phyloP scores from a whole-genome alignment of 371 early-diverging fungal species.

The Phascolomyces articulosus region DNA sequence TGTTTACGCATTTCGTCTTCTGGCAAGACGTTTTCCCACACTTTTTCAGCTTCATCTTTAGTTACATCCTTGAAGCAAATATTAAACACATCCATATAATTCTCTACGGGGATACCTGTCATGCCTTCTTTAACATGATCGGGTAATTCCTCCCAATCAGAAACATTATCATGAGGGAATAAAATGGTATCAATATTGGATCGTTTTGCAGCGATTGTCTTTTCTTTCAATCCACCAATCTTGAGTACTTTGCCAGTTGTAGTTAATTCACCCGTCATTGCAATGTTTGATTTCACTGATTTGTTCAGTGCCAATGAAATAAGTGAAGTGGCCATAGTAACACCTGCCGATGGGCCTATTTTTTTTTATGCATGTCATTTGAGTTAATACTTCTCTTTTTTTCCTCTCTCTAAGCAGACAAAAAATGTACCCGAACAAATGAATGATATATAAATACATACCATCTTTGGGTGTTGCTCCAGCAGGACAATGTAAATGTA shows the following conservation, averaged over 20 bases:
- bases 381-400: background rate
- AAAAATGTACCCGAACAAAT: no score
- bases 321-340: slow-evolving; percentile 95
- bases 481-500: slow-evolving; percentile 97
- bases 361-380: no score
- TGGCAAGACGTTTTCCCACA: slow-evolving; percentile 35
- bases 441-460: no score
- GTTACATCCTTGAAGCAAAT: slow-evolving; percentile 47
- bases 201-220: slow-evolving; percentile 96
- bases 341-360: slow-evolving; percentile 88
- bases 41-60: slow-evolving; percentile 37
- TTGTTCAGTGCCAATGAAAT: slow-evolving; percentile 85
- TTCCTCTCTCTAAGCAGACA: no score
- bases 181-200: slow-evolving; percentile 85
- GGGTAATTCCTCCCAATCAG: slow-evolving; percentile 95
- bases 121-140: slow-evolving; percentile 91
- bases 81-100: slow-evolving; percentile 76
- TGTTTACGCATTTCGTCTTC: slow-evolving; percentile 25
- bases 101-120: slow-evolving; percentile 81
- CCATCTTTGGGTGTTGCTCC: slow-evolving; percentile 98
- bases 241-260: slow-evolving; percentile 94
- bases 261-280: slow-evolving; percentile 98
- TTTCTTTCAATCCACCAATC: slow-evolving; percentile 97
- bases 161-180: slow-evolving; percentile 87
- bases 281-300: slow-evolving; percentile 79